Evolutionary conservation across 2,329 filamentous ascomycete genomes (phyloP), one percentile per base, ranked within the genome.

Genomic region (Xylariaceae sp.): DNA sequence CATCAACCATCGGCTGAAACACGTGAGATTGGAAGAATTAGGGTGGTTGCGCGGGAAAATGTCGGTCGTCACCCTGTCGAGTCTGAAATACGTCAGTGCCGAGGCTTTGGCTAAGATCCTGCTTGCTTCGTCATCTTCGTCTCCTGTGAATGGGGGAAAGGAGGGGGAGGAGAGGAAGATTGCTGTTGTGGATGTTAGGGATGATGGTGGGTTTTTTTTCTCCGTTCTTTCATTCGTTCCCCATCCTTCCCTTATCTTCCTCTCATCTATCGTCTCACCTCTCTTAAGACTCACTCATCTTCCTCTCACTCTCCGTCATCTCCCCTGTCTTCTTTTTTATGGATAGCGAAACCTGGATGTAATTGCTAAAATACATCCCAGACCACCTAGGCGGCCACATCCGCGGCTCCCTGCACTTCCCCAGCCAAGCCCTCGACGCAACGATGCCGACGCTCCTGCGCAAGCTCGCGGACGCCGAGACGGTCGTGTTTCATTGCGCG

Each of bases 381-480:
- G 93, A 97, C 75, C 87, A 94, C 75, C 82, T 97, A 52, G 93
- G 93, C 66, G 93, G 93, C 37, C 92, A 97, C 76, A 97, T 97
- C 75, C 80, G 81, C 61, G 84, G 85, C 60, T 89, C 87, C 39
- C 84, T 82, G 55, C 90, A 96, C 79, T 81, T 90, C 10, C 92
- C 94, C 0, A 88, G 84, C 54, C 76, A 76, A 51, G 83, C 85
- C 15, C 82, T 97, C 53, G 90, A 96, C 68, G 83, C 84, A 71
- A 85, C 82, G 66, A 84, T 94, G 74, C 89, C 92, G 0, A 90
- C 92, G 64, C 84, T 99, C n/a, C 80, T 96, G 10, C 85, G 90
- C 58, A 86, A 82, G 49, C 82, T 97, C 52, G 78, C 85, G 65
- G 85, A 88, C 70, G 92, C 91, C 74, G 84, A 94, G 58, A 88